phyloP scores from a whole-genome alignment of 805 yeast species.

The Ogataea allantospora region DNA sequence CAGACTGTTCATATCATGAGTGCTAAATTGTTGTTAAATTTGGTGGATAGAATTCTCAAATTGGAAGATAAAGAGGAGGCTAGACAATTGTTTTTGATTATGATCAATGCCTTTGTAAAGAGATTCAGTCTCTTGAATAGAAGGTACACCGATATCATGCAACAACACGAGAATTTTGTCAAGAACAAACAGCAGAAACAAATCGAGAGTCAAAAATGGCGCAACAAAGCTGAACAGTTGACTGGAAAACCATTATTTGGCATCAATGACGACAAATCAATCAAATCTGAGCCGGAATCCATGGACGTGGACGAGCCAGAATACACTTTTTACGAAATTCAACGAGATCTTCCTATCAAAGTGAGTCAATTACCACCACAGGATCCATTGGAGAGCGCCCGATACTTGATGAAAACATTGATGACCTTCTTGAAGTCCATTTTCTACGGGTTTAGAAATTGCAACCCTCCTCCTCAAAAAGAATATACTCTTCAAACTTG shows the following conservation, averaged over 20 bases:
- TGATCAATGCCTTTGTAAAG: slow-evolving; percentile 84
- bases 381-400: slow-evolving; percentile 83
- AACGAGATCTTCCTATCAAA: slow-evolving; percentile 55
- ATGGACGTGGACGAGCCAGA: slow-evolving; percentile 24
- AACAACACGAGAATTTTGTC: slow-evolving; percentile 56
- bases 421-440: slow-evolving; percentile 89
- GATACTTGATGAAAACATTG: slow-evolving; percentile 81
- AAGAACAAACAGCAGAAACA: slow-evolving; percentile 42
- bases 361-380: slow-evolving; percentile 48
- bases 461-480: slow-evolving; percentile 77
- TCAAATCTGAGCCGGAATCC: slow-evolving; percentile 3
- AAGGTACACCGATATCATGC: slow-evolving; percentile 64
- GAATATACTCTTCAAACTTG: slow-evolving; percentile 58
- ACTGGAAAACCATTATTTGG: slow-evolving; percentile 28
- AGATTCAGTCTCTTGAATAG: slow-evolving; percentile 75
- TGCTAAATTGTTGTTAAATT: slow-evolving; percentile 81
- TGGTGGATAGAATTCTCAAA: slow-evolving; percentile 85
- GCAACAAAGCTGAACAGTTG: slow-evolving; percentile 38
- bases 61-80: slow-evolving; percentile 80
- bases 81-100: slow-evolving; percentile 77
- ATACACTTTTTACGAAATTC: slow-evolving; percentile 46
- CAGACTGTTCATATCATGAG: slow-evolving; percentile 95
- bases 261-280: slow-evolving; percentile 16
- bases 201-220: slow-evolving; percentile 38
- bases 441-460: slow-evolving; percentile 81